Percentiles rank a stretch among this genome's conserved stretches.
Conservation (phyloP, 2,329 filamentous ascomycete genomes). For the Geosmithia morbida region DNA sequence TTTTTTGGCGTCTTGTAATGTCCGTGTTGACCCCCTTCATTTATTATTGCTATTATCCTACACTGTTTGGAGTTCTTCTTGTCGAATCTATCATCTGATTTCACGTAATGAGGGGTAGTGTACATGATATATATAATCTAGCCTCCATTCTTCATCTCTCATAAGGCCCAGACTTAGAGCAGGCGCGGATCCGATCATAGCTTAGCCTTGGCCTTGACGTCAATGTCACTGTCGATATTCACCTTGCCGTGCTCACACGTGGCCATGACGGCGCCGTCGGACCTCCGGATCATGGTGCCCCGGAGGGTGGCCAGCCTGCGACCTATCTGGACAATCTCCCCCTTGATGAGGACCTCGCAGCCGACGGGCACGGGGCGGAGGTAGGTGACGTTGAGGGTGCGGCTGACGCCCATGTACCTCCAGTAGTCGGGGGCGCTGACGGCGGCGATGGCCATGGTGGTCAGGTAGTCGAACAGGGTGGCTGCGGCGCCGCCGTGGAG, state of each 20-base stretch:
- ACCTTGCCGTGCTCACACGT: slow-evolving; percentile 52
- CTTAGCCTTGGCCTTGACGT: background rate
- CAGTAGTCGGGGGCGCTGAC: slow-evolving; percentile 46
- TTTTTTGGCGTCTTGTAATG: too few relatives aligned
- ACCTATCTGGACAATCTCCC: slow-evolving; percentile 43
- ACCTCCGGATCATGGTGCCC: slow-evolving; percentile 37
- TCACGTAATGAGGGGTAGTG: too few relatives aligned
- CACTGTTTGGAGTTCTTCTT: too few relatives aligned
- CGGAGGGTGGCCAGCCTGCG: slow-evolving; percentile 36
- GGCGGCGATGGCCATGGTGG: slow-evolving; percentile 41
- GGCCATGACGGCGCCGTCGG: slow-evolving; percentile 36
- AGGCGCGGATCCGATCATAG: background rate
- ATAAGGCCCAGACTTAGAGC: too few relatives aligned
- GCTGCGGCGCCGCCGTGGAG: slow-evolving; percentile 50
- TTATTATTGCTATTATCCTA: too few relatives aligned
- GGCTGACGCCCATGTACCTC: slow-evolving; percentile 46
- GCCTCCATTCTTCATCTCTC: too few relatives aligned
- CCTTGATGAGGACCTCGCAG: slow-evolving; percentile 34
- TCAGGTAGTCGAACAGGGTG: slow-evolving; percentile 53
- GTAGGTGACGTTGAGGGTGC: slow-evolving; percentile 54
- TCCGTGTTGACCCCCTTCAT: too few relatives aligned
- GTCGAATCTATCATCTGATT: too few relatives aligned
- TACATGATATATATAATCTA: too few relatives aligned
- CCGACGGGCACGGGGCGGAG: slow-evolving; percentile 44
- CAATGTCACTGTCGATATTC: slow-evolving; percentile 33